phyloP scores from a whole-genome alignment of 106 monocot genomes.

The Dendrobium catenatum region DNA sequence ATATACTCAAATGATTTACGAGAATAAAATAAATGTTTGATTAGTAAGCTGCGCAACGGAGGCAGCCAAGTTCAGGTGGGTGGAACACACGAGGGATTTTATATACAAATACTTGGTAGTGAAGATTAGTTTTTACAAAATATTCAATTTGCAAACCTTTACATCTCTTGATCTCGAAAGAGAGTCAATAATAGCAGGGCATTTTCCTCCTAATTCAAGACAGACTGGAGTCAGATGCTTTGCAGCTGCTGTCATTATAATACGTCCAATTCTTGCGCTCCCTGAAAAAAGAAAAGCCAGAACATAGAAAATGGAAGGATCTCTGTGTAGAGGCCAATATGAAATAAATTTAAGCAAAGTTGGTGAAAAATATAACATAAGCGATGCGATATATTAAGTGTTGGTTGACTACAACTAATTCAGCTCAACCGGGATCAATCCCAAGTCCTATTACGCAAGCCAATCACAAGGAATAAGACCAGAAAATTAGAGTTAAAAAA shows the following conservation, averaged over 20 bases:
- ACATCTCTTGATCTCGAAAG: constrained; percentile 26
- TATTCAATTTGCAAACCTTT: constrained; percentile 23
- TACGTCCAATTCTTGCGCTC: constrained; percentile 40
- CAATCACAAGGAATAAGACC: too few relatives aligned
- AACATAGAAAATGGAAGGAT: neutral
- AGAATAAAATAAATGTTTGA: too few relatives aligned
- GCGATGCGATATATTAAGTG: too few relatives aligned
- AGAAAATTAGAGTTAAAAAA: too few relatives aligned
- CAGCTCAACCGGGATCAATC: too few relatives aligned
- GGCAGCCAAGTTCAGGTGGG: too few relatives aligned
- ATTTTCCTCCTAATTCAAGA: constrained; percentile 85
- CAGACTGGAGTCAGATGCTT: constrained; percentile 83
- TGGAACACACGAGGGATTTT: neutral
- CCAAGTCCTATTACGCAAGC: too few relatives aligned
- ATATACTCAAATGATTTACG: neutral
- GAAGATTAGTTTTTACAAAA: neutral
- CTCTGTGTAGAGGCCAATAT: neutral
- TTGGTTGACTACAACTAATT: too few relatives aligned
- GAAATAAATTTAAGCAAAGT: too few relatives aligned
- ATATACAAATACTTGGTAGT: neutral
- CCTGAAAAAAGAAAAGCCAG: constrained; percentile 21
- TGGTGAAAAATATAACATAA: too few relatives aligned
- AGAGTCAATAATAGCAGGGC: constrained; percentile 73
- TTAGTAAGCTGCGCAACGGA: too few relatives aligned
- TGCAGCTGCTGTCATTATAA: constrained; percentile 75